Evolutionary conservation across 163 green algal species (phyloP).

Genomic region (Coccomyxa subellipsoidea): DNA sequence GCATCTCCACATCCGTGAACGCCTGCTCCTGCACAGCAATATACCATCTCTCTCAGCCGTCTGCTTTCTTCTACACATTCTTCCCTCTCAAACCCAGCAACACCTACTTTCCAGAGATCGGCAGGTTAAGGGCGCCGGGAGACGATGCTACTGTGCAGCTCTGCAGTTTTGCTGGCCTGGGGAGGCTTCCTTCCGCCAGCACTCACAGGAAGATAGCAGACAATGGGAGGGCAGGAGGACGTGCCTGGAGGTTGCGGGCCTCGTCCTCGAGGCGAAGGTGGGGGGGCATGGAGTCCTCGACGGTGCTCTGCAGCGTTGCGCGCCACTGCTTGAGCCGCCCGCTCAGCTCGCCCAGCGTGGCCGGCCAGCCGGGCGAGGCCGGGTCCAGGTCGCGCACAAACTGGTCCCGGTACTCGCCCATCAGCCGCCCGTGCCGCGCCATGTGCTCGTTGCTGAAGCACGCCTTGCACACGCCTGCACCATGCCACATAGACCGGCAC

Average conservation of each 20-base stretch:
- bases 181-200: too few relatives aligned
- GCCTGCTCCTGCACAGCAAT: constrained; percentile 49
- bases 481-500: too few relatives aligned
- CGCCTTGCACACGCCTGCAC: constrained; percentile 79
- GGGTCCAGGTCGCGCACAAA: constrained; percentile 91
- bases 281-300: constrained; percentile 68
- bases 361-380: constrained; percentile 59
- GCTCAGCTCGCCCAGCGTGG: constrained; percentile 80
- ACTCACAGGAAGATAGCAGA: too few relatives aligned
- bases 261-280: constrained; percentile 71
- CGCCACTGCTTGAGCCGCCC: constrained; percentile 84
- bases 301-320: constrained; percentile 63
- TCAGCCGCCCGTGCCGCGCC: constrained; percentile 13
- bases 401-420: constrained; percentile 48
- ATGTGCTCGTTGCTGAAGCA: constrained; percentile 66
- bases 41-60: too few relatives aligned
- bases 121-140: too few relatives aligned
- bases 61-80: too few relatives aligned
- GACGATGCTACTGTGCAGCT: too few relatives aligned
- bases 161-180: too few relatives aligned
- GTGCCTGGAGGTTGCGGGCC: constrained; percentile 38
- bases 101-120: too few relatives aligned
- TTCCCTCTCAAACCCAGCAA: neutral
- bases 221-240: neutral
- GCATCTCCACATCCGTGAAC: constrained; percentile 85